phyloP scores from a whole-genome alignment of 495 filamentous ascomycete genomes.

The Trichoderma virens region DNA sequence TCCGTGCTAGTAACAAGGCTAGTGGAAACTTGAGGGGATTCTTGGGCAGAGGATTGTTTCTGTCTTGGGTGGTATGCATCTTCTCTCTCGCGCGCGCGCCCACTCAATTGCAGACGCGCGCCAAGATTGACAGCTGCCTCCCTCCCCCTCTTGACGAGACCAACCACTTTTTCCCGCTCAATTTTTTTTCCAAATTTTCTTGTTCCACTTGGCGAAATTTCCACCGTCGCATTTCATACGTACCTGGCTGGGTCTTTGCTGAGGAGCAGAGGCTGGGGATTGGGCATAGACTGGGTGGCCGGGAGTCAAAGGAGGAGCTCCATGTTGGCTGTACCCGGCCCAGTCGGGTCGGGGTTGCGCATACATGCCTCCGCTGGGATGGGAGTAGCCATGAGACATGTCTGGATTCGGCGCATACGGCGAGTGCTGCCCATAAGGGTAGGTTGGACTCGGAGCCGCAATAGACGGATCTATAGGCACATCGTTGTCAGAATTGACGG shows the following conservation, averaged over 20 bases:
- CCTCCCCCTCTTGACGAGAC: too few relatives aligned
- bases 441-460: constrained; percentile 84
- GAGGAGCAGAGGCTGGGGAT: constrained; percentile 45
- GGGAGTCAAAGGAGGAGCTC: constrained; percentile 47
- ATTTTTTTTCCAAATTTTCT: neutral
- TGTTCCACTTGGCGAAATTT: neutral
- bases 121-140: too few relatives aligned
- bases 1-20: neutral
- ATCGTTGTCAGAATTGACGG: constrained; percentile 87
- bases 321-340: constrained; percentile 63
- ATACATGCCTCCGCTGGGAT: constrained; percentile 52
- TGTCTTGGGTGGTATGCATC: too few relatives aligned
- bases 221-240: constrained; percentile 28
- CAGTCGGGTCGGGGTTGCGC: constrained; percentile 67
- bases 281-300: constrained; percentile 43
- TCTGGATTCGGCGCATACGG: constrained; percentile 77
- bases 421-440: constrained; percentile 67
- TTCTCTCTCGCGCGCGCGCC: too few relatives aligned
- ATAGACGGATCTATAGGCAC: constrained; percentile 99
- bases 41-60: too few relatives aligned
- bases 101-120: too few relatives aligned
- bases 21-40: neutral
- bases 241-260: constrained; percentile 65
- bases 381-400: constrained; percentile 65
- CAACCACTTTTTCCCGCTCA: neutral